Evolutionary conservation across 2,329 filamentous ascomycete genomes (phyloP).

Genomic region (Aureobasidium sp.): DNA sequence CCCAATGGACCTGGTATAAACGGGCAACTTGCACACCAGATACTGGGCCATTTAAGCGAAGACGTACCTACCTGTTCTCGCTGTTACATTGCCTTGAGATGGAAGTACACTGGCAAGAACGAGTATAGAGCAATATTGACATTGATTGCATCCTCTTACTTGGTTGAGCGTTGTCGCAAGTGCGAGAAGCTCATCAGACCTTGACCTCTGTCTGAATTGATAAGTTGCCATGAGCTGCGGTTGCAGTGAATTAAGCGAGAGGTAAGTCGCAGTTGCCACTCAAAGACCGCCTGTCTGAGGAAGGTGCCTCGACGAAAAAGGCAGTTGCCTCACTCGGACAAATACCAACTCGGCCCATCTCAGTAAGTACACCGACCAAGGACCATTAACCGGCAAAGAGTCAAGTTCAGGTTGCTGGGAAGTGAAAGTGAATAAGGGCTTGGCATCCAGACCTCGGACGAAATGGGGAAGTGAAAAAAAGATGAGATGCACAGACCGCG

Average conservation of each 20-base stretch:
- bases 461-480: slow-evolving; percentile 9
- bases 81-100: not conserved
- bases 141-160: not conserved
- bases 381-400: not conserved
- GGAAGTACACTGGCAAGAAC: not conserved
- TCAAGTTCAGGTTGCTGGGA: not conserved
- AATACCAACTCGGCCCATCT: not conserved
- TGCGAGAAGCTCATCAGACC: not conserved
- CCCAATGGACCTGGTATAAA: too few relatives aligned
- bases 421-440: not conserved
- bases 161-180: not conserved
- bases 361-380: not conserved
- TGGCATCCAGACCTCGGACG: slow-evolving; percentile 6
- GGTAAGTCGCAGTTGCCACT: not conserved
- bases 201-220: not conserved
- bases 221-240: not conserved
- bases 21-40: too few relatives aligned
- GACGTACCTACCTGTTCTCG: not conserved
- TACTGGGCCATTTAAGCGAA: too few relatives aligned
- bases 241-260: not conserved
- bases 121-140: not conserved
- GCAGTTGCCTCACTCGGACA: not conserved
- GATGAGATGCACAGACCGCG: slow-evolving; percentile 3
- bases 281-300: not conserved
- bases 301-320: not conserved